These are phyloP conservation scores for Colletotrichum orbiculare DNA, from an alignment of 2,329 filamentous ascomycete genomes.

Conservation along the genomic window DNA sequence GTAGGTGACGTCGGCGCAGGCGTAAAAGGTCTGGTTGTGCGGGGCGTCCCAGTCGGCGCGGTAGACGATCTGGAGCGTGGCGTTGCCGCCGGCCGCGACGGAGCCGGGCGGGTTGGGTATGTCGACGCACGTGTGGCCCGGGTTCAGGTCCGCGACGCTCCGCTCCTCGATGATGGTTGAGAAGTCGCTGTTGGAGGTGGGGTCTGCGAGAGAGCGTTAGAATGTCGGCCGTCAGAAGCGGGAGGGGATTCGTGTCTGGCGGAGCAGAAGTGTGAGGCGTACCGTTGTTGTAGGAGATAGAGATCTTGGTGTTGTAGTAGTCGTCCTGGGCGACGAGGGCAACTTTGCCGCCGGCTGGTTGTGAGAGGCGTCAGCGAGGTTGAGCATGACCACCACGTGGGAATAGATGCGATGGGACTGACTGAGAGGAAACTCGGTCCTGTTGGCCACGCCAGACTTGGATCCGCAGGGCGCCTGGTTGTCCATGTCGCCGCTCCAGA, in stretches of 20 bases:
- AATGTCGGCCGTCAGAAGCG: no score
- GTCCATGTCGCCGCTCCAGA: conserved; percentile 60
- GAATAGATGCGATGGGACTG: conserved; percentile 28
- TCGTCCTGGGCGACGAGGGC: conserved; percentile 64
- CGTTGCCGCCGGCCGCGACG: conserved; percentile 48
- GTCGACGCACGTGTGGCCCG: conserved; percentile 53
- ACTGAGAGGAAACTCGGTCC: conserved; percentile 65
- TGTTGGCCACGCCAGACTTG: conserved; percentile 51
- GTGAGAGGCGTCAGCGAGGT: background rate
- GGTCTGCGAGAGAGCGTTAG: no score
- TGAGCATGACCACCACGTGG: no score
- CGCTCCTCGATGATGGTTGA: conserved; percentile 44
- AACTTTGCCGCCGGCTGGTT: conserved; percentile 59
- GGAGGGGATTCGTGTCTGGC: no score
- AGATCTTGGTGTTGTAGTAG: conserved; percentile 60
- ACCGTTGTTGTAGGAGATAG: conserved; percentile 63
- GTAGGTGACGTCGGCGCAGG: conserved; percentile 54
- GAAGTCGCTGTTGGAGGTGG: conserved; percentile 45
- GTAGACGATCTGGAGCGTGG: conserved; percentile 55
- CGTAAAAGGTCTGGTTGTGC: conserved; percentile 51
- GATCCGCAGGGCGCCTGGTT: conserved; percentile 66
- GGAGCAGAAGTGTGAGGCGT: conserved; percentile 33
- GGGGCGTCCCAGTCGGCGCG: conserved; percentile 48
- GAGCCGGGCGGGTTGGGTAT: conserved; percentile 43
- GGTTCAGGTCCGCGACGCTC: conserved; percentile 46